Base-by-base conservation (phyloP, 2,329 filamentous ascomycete species). In the Aureobasidium pullulans region DNA sequence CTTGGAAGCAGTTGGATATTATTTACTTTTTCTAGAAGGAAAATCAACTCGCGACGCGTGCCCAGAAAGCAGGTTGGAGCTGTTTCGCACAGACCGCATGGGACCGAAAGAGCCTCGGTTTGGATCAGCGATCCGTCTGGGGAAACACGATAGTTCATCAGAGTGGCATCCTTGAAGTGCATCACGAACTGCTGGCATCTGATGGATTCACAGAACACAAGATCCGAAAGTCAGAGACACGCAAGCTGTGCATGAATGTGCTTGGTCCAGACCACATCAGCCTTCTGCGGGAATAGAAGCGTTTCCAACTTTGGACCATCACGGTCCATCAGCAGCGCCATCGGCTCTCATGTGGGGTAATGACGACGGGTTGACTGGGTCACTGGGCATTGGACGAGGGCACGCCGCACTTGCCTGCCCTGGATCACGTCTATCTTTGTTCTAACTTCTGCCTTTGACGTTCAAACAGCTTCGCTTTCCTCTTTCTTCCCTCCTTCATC, bases 11-110 rank as follows among this genome's bases (percentile, higher is more conserved):
- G 39, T 43, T 54, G 28, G 50, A 39, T 43, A 36, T 29, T 56
- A 46, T 46, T 56, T 56, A 46, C 52, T 56, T 56, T 56, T 56
- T 56, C 52, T 56, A 46, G 52, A 56, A 56, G 52, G 40, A 56
- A 56, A 37, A 28, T 46, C 52, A 36, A 56, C 16, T 19, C 29
- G 48, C 48, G 36, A 52, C 48, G 48, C 48, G 48, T 31, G 48
- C 48, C 48, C 48, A 46, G 23, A 4, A 40, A 53, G 42, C 49
- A 36, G 31, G 36, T 13, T 15, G 19, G 34, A 28, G 49, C 36
- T 11, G 31, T 31, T 31, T 44, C 40, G 52, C 52, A 56, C 52
- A 43, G 52, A 43, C 52, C 31, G 31, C 52, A 16, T 36, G 19
- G 48, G 6, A 23, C 34, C 10, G 6, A 13, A 40, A 32, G 50